Conservation (phyloP, 2,329 filamentous ascomycete species). For the Tetracladium maxilliforme region DNA sequence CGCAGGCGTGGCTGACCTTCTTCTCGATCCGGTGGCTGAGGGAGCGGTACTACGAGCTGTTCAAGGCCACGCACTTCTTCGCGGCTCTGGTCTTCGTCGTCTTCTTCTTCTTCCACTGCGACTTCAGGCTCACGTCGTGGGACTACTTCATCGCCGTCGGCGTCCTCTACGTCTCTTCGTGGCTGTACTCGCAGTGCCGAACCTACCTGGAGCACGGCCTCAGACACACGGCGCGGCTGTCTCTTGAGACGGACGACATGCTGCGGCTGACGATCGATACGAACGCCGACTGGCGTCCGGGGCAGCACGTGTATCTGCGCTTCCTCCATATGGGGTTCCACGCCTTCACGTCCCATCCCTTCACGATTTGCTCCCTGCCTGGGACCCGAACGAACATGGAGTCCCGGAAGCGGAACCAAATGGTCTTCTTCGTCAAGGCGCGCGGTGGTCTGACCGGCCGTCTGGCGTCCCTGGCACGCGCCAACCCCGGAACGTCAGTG, state of each 20-base stretch:
- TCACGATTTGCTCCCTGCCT: conserved; percentile 27
- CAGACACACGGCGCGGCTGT: conserved; percentile 23
- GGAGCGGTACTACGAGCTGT: conserved; percentile 42
- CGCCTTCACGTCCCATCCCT: conserved; percentile 23
- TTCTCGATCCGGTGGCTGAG: conserved; percentile 37
- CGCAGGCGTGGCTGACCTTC: conserved; percentile 38
- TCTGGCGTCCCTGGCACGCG: conserved; percentile 21
- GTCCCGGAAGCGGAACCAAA: conserved; percentile 14
- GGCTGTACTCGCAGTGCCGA: conserved; percentile 26
- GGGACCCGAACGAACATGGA: conserved; percentile 5
- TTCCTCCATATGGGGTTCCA: conserved; percentile 9
- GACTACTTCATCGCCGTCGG: conserved; percentile 46
- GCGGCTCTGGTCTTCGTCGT: conserved; percentile 37
- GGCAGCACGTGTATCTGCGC: conserved; percentile 42
- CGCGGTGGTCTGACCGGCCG: conserved; percentile 32
- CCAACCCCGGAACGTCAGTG: conserved; percentile 19
- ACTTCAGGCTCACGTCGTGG: conserved; percentile 37
- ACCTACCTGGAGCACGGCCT: conserved; percentile 35
- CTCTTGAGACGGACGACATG: conserved; percentile 21
- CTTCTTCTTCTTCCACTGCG: conserved; percentile 47
- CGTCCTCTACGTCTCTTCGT: conserved; percentile 31
- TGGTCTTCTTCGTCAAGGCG: conserved; percentile 37
- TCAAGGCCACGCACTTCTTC: conserved; percentile 40
- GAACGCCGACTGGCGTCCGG: conserved; percentile 23
- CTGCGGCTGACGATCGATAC: conserved; percentile 27